Evolutionary conservation across 768 basidiomycete species (phyloP).

Genomic region (Amanita exitialis): DNA sequence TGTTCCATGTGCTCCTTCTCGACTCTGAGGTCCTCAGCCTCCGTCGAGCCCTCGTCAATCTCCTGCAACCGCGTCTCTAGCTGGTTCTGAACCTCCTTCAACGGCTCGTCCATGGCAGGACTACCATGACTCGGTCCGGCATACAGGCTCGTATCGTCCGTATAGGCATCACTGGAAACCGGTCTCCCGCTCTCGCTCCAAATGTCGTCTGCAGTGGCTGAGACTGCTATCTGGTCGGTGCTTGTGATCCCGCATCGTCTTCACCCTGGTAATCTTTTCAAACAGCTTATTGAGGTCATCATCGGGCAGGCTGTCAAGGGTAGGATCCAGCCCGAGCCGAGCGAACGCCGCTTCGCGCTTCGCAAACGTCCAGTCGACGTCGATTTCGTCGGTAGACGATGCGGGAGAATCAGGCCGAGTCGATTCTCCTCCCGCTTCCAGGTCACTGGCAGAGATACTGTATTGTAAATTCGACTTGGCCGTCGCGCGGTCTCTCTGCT

Average conservation of each 20-base stretch:
- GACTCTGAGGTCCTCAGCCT: slow-evolving; percentile 78
- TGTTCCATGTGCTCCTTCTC: slow-evolving; percentile 93
- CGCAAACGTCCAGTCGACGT: slow-evolving; percentile 97
- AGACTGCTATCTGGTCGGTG: slow-evolving; percentile 86
- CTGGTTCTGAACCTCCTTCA: slow-evolving; percentile 66
- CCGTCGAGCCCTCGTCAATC: slow-evolving; percentile 37
- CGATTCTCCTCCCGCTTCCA: slow-evolving; percentile 42
- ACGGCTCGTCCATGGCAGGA: slow-evolving; percentile 54
- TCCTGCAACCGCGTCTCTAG: slow-evolving; percentile 67
- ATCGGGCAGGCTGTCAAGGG: slow-evolving; percentile 87
- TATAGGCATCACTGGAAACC: slow-evolving; percentile 64
- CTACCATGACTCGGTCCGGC: slow-evolving; percentile 47
- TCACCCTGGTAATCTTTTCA: slow-evolving; percentile 90
- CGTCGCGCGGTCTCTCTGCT: slow-evolving; percentile 75
- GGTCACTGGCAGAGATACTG: slow-evolving; percentile 55
- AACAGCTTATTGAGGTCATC: slow-evolving; percentile 91
- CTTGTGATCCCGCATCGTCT: slow-evolving; percentile 78
- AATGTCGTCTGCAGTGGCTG: slow-evolving; percentile 74
- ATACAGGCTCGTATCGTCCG: slow-evolving; percentile 84
- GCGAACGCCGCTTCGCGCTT: slow-evolving; percentile 90
- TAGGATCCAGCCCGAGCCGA: slow-evolving; percentile 77
- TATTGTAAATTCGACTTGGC: slow-evolving; percentile 60
- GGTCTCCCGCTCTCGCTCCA: slow-evolving; percentile 88
- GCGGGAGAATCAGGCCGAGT: slow-evolving; percentile 75
- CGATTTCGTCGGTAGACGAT: slow-evolving; percentile 57